Base-by-base conservation (phyloP, 345 rosid genomes). In the Clausena lansium region DNA sequence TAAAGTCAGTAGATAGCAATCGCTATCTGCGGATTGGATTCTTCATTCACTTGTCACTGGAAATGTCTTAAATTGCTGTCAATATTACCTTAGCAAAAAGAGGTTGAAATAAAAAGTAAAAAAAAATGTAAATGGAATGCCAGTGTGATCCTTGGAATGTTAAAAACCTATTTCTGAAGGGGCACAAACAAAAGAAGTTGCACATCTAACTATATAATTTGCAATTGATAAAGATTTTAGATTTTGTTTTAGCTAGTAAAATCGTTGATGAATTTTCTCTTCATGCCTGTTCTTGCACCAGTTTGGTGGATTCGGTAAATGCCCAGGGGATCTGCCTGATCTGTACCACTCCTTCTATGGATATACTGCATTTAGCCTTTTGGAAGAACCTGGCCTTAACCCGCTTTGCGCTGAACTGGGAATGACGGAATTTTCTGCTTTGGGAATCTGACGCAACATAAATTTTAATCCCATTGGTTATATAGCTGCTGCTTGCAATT, bases 261-360 rank as follows among this genome's bases (percentile, higher is more conserved):
- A 17, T 35, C 25, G 7, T 15, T 50, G 72, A 20, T 41, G 35
- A 65, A 41, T 25, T 70, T 68, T 67, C 71, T 20, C 38, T 67
- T 22, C 30, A 15, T 72, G 72, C 27, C 59, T 68, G 28, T 79
- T 83, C 39, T 66, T 78, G 52, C 62, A 41, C 54, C 86, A 96
- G 97, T 91, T 80, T 75, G 97, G 98, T 71, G 97, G 97, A 20
- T 96, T 94, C 84, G 76, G 97, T 81, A 96, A 96, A 81, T 89
- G 79, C 77, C 97, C 94, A 0, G 78, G 85, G 78, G 86, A 79
- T 59, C 81, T 87, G 30, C 98, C 95, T 0, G 98, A 92, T 83
- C 85, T 96, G 38, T 96, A 92, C 77, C 98, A 94, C 83, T 88
- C 97, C 54, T 94, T 84, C 86, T 94, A 90, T 36, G 98, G 98